Evolutionary conservation across 805 yeast species (phyloP), one percentile per base, ranked within the genome.

Genomic region (Candida ulmi): DNA sequence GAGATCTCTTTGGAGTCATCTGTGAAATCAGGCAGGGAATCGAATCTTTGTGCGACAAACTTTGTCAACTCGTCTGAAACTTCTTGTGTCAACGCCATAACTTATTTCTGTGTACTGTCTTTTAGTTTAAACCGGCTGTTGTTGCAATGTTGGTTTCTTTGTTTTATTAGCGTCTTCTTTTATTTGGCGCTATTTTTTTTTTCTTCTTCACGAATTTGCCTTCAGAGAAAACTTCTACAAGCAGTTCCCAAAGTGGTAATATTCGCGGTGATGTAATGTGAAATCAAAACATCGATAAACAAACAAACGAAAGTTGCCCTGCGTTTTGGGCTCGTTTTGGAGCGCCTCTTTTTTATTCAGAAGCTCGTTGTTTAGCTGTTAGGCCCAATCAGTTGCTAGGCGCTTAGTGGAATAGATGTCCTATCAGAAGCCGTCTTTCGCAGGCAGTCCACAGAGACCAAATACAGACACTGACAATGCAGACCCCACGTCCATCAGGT

Each of bases 1-100:
- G 93, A 85, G 31, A 81, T 79, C 49, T 80, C 82, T 33, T 63
- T 67, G 19, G 72, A 68, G 50, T 76, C 81, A 40, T 75, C 80
- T 11, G 61, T 62, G 44, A 73, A 62, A 42, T 67, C 68, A 7
- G 59, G 60, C 19, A 72, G 44, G 33, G 63, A 61, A 16, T 53
- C 53, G 25, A 73, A 57, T 50, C 65, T 68, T 36, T 59, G 58
- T 15, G 71, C 65, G 8, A 75, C 66, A 30, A 62, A 64, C 17
- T 59, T 57, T 50, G 72, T 73, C 36, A 74, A 50, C 42, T 68
- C 70, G 42, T 65, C 31, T 7, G 31, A 28, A 11, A 28, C 18
- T 28, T 28, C 34, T 19, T 18, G 8, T 19, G 34, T 31, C 17
- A 30, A 11, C 7, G 33, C 33, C 33, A 30, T 29, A 23, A 8